These are phyloP conservation scores for Sporobolomyces roseus DNA, from an alignment of 768 basidiomycete species.

Conservation along the genomic window DNA sequence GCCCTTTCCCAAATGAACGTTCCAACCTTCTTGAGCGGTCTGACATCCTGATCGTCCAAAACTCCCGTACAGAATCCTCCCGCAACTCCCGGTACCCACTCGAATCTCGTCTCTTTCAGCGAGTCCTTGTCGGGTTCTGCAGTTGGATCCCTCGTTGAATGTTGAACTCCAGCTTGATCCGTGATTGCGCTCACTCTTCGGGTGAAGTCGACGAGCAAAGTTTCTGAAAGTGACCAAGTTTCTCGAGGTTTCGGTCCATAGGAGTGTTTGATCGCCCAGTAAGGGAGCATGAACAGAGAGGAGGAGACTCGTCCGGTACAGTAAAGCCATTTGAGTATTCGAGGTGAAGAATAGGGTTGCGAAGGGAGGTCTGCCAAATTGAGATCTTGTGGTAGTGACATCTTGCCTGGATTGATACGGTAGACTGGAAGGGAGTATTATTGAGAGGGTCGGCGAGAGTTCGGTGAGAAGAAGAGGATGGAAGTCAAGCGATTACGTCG, in stretches of 20 bases:
- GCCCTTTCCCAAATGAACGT: slow-evolving; percentile 39
- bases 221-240: slow-evolving; percentile 30
- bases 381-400: slow-evolving; percentile 30
- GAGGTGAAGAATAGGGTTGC: slow-evolving; percentile 30
- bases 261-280: slow-evolving; percentile 38
- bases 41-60: slow-evolving; percentile 13
- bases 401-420: not conserved
- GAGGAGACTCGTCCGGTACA: slow-evolving; percentile 31
- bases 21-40: slow-evolving; percentile 28
- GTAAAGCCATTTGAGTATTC: slow-evolving; percentile 35
- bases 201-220: slow-evolving; percentile 30
- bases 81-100: slow-evolving; percentile 26
- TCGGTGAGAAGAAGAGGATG: too few species aligned
- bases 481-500: too few species aligned
- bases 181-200: slow-evolving; percentile 33
- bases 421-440: too few species aligned
- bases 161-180: slow-evolving; percentile 32
- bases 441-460: too few species aligned
- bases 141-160: slow-evolving; percentile 34
- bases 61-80: slow-evolving; percentile 22
- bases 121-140: slow-evolving; percentile 10
- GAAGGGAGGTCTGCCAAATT: slow-evolving; percentile 25
- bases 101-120: slow-evolving; percentile 37
- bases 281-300: slow-evolving; percentile 32
- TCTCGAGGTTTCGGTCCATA: slow-evolving; percentile 8